Conservation (phyloP, 805 yeast genomes). For the Kregervanrija pseudodelftensis region DNA sequence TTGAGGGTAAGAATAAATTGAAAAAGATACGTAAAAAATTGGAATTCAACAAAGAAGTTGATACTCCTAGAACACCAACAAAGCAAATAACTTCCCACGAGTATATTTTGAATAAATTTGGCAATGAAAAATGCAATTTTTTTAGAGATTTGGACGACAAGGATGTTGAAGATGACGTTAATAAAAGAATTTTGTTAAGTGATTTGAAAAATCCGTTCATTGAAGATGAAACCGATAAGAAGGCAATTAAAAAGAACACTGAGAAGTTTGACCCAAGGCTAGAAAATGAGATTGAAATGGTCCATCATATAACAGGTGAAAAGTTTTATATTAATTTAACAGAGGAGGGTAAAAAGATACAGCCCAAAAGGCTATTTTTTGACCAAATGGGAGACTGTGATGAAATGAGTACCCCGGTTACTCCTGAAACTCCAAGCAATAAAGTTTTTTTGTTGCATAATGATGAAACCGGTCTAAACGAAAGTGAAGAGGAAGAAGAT, state of each 20-base stretch:
- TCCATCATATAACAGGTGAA: constrained; percentile 37
- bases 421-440: constrained; percentile 4
- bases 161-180: constrained; percentile 11
- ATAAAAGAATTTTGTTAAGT: constrained; percentile 4
- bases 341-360: constrained; percentile 26
- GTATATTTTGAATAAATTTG: constrained; percentile 22
- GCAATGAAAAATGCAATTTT: constrained; percentile 13
- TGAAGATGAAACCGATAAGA: constrained; percentile 3
- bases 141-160: constrained; percentile 15
- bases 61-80: constrained; percentile 30
- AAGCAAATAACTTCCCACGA: constrained; percentile 29
- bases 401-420: neutral
- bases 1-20: neutral
- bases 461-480: neutral
- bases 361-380: constrained; percentile 33
- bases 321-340: constrained; percentile 25
- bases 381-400: constrained; percentile 1
- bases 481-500: constrained; percentile 2
- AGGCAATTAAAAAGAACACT: neutral
- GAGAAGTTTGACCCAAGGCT: constrained; percentile 17
- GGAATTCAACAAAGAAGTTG: constrained; percentile 8
- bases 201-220: constrained; percentile 26
- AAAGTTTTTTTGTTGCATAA: neutral
- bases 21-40: constrained; percentile 17
- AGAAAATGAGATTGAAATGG: constrained; percentile 32